These are phyloP conservation scores for Metschnikowia vanudenii DNA, from an alignment of 805 yeast species.

Conservation along the genomic window DNA sequence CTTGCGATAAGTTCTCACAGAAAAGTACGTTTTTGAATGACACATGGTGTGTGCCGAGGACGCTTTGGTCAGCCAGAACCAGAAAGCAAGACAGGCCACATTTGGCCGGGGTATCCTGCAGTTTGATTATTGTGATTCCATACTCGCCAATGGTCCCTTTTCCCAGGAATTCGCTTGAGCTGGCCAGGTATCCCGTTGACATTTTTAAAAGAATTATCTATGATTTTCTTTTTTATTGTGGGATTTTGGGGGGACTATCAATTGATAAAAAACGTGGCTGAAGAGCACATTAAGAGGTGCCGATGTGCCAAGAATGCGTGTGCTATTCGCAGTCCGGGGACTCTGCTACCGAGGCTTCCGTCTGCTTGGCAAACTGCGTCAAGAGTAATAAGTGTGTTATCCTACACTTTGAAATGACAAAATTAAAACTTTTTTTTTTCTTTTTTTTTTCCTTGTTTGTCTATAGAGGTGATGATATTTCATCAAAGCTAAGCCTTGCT, in stretches of 20 bases:
- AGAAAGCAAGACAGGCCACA: constrained; percentile 4
- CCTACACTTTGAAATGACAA: no score
- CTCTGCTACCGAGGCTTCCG: background rate
- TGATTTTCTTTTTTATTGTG: no score
- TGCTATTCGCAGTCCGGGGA: constrained; percentile 2
- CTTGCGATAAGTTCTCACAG: constrained; percentile 9
- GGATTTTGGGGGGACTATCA: no score
- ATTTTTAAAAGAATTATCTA: background rate
- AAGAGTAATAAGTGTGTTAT: no score
- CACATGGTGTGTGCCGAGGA: constrained; percentile 5
- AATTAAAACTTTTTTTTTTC: no score
- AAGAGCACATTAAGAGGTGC: no score
- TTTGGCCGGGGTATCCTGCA: background rate
- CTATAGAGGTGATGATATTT: no score
- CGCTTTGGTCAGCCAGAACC: background rate
- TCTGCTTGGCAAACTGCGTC: no score
- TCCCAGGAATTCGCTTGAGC: constrained; percentile 1
- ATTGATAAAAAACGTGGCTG: no score
- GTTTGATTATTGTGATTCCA: constrained; percentile 8
- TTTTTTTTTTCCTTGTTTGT: no score
- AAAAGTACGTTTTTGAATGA: constrained; percentile 16
- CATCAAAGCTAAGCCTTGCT: no score
- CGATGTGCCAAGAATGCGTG: background rate
- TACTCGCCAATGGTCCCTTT: constrained; percentile 8
- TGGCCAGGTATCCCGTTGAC: constrained; percentile 1